phyloP scores from a whole-genome alignment of 345 rosid genomes.

The Ceriops zippeliana region DNA sequence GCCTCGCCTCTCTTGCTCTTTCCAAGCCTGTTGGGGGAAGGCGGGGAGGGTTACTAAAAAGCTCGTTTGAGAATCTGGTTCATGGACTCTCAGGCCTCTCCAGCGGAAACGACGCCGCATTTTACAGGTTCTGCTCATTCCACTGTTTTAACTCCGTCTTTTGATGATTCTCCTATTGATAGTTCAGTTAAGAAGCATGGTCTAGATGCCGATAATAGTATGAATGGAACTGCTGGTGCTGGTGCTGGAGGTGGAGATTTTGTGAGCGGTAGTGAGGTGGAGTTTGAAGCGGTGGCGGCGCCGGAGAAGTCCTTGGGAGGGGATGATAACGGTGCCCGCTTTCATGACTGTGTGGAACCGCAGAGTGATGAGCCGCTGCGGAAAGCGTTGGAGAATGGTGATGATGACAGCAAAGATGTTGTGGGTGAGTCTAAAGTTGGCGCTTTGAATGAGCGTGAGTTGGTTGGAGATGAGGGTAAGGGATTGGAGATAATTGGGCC shows the following conservation, averaged over 20 bases:
- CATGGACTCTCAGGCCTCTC: constrained; percentile 48
- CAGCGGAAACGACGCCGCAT: constrained; percentile 32
- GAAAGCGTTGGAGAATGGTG: constrained; percentile 10
- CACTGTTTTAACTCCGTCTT: constrained; percentile 13
- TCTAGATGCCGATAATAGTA: constrained; percentile 19
- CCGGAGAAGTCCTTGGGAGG: constrained; percentile 1
- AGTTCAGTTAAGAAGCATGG: constrained; percentile 16
- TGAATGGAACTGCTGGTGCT: constrained; percentile 6
- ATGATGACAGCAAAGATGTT: constrained; percentile 25
- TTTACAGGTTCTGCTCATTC: constrained; percentile 44
- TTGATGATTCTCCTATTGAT: constrained; percentile 16
- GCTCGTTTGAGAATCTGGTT: background rate
- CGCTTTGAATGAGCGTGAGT: constrained; percentile 24
- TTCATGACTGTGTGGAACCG: constrained; percentile 19
- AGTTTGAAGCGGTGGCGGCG: constrained; percentile 28
- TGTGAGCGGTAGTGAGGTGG: constrained; percentile 54
- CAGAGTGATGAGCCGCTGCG: constrained; percentile 24
- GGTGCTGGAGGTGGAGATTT: constrained; percentile 31
- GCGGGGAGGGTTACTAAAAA: too few relatives aligned
- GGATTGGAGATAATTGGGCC: constrained; percentile 21
- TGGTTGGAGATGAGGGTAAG: constrained; percentile 18
- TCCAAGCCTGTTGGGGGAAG: too few relatives aligned
- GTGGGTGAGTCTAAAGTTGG: constrained; percentile 14
- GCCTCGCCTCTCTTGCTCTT: too few relatives aligned
- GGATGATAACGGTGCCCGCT: constrained; percentile 15